These are phyloP conservation scores for Alectoria sarmentosa DNA, from an alignment of 495 filamentous ascomycete genomes.

Conservation along the genomic window DNA sequence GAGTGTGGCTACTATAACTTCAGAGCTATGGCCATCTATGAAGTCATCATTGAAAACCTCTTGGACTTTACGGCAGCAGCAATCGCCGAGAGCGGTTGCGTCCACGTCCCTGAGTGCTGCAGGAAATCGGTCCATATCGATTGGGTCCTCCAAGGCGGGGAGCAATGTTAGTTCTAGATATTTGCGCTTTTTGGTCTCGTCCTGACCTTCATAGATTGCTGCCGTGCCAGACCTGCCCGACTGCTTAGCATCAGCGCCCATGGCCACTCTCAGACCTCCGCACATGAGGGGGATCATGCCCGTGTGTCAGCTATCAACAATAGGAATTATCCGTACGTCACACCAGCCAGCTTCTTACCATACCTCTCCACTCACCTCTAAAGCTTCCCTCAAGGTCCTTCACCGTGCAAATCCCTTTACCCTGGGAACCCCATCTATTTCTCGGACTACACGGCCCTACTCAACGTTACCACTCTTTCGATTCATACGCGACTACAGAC, in stretches of 20 bases:
- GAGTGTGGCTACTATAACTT: constrained; percentile 36
- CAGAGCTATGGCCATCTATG: constrained; percentile 42
- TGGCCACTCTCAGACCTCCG: constrained; percentile 17
- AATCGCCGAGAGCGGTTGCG: neutral
- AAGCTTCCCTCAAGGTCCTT: constrained; percentile 21
- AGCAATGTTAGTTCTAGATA: constrained; percentile 9
- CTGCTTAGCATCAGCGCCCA: constrained; percentile 22
- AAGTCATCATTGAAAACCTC: constrained; percentile 35
- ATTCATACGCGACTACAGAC: constrained; percentile 2
- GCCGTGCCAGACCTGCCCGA: constrained; percentile 22
- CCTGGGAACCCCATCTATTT: constrained; percentile 16
- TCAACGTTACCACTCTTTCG: constrained; percentile 34
- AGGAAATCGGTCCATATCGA: constrained; percentile 13
- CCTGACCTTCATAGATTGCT: constrained; percentile 5
- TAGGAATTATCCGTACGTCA: constrained; percentile 14
- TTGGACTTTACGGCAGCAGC: constrained; percentile 30
- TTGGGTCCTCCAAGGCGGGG: neutral
- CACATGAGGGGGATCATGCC: neutral
- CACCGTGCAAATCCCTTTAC: constrained; percentile 28
- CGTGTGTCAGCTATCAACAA: neutral
- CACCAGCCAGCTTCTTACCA: neutral
- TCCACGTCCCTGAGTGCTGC: neutral
- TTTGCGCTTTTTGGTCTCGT: neutral
- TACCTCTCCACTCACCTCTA: neutral
- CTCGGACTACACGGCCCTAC: constrained; percentile 31